Evolutionary conservation across 306 rosid species (phyloP).

Genomic region (Datisca glomerata): DNA sequence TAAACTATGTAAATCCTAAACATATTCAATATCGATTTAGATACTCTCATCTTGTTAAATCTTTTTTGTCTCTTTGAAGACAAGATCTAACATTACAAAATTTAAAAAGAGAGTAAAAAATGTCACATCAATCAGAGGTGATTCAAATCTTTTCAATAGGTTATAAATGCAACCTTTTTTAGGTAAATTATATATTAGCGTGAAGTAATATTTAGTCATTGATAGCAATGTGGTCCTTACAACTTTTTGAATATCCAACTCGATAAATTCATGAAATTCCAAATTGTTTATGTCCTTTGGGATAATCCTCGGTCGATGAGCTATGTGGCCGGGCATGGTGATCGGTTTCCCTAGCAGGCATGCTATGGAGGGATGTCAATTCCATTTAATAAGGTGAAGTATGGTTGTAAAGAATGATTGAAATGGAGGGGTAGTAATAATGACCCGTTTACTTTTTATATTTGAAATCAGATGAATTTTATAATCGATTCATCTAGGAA

Average conservation of each 20-base stretch:
- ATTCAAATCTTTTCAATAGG: slow-evolving; percentile 60
- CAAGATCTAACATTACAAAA: no score
- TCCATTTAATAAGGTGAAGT: slow-evolving; percentile 6
- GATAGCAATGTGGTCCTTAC: slow-evolving; percentile 7
- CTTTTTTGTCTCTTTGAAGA: no score
- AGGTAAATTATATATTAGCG: slow-evolving; percentile 6
- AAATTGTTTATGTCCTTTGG: slow-evolving; percentile 11
- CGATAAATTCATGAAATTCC: slow-evolving; percentile 2
- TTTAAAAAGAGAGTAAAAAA: no score
- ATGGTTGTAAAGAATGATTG: slow-evolving; percentile 6
- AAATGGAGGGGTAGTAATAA: slow-evolving; percentile 14
- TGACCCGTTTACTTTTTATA: no score
- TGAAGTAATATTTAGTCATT: background rate
- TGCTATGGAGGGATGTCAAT: slow-evolving; percentile 13
- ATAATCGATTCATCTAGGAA: background rate
- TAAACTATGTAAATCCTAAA: no score
- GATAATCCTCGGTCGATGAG: slow-evolving; percentile 7
- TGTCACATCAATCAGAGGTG: no score
- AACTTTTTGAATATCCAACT: background rate
- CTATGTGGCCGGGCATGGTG: slow-evolving; percentile 11
- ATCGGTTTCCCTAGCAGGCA: slow-evolving; percentile 10
- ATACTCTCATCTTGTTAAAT: no score
- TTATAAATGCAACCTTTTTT: slow-evolving; percentile 8
- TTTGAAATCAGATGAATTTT: no score
- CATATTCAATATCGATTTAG: no score